Percentiles rank a stretch among this genome's conserved stretches.
Evolutionary conservation across 2,329 filamentous ascomycete genomes (phyloP).

Genomic region (Diaporthe batatas): DNA sequence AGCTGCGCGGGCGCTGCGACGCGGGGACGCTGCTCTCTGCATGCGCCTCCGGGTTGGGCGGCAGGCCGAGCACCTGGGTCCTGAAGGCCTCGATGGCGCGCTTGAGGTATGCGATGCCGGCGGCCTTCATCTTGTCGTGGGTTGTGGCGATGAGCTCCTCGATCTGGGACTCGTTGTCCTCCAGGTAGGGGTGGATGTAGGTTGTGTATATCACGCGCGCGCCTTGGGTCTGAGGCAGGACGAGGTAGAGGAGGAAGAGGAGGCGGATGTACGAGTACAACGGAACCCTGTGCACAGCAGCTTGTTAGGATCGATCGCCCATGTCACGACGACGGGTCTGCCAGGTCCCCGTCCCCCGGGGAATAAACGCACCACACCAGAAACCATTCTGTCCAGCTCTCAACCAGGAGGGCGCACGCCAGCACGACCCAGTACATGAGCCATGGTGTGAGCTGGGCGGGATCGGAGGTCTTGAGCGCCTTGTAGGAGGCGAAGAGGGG

Average conservation of each 20-base stretch:
- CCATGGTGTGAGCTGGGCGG: slow-evolving; percentile 93
- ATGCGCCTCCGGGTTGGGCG: slow-evolving; percentile 63
- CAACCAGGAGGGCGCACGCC: slow-evolving; percentile 82
- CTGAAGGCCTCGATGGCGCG: slow-evolving; percentile 78
- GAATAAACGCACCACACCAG: slow-evolving; percentile 74
- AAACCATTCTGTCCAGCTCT: slow-evolving; percentile 90
- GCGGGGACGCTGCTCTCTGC: slow-evolving; percentile 55
- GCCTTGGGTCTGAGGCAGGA: slow-evolving; percentile 97
- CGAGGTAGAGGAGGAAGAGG: slow-evolving; percentile 89
- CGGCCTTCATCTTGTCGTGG: slow-evolving; percentile 82
- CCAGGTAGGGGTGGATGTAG: slow-evolving; percentile 89
- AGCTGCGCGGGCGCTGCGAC: slow-evolving; percentile 61
- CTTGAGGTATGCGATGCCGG: slow-evolving; percentile 82
- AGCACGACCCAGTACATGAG: slow-evolving; percentile 99
- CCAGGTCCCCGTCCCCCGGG: not conserved
- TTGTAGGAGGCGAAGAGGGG: slow-evolving; percentile 98
- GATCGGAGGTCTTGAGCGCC: slow-evolving; percentile 92
- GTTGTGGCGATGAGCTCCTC: slow-evolving; percentile 88
- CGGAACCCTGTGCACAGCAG: slow-evolving; percentile 72
- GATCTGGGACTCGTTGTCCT: slow-evolving; percentile 88
- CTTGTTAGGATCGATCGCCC: not conserved
- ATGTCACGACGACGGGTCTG: not conserved
- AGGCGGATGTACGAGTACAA: slow-evolving; percentile 95
- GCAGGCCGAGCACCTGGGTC: slow-evolving; percentile 83
- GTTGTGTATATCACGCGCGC: slow-evolving; percentile 87